A percentile compares a stretch with the other conserved stretches of the same genome.
These are phyloP conservation scores for Starmera amethionina DNA, from an alignment of 805 yeast genomes.

Conservation along the genomic window DNA sequence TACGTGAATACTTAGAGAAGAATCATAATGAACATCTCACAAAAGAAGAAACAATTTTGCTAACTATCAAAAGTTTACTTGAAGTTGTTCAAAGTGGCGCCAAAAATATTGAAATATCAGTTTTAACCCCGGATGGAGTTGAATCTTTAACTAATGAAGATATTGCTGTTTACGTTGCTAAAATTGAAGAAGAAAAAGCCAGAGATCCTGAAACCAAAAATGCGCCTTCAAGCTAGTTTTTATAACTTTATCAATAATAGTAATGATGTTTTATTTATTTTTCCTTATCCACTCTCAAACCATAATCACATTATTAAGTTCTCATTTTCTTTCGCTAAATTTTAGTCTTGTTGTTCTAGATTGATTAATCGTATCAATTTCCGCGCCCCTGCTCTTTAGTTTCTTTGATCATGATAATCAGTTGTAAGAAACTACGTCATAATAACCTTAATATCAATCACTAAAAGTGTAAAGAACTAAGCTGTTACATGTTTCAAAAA, in stretches of 20 bases:
- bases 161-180: slow-evolving; percentile 64
- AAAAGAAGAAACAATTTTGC: slow-evolving; percentile 63
- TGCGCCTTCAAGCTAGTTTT: slow-evolving; percentile 11
- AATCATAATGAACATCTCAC: slow-evolving; percentile 55
- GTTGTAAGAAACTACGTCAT: too few species aligned
- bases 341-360: too few species aligned
- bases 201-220: slow-evolving; percentile 73
- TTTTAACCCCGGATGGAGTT: slow-evolving; percentile 65
- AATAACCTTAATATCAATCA: too few species aligned
- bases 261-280: too few species aligned
- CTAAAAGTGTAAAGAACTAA: too few species aligned
- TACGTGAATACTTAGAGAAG: slow-evolving; percentile 89
- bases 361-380: too few species aligned
- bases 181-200: slow-evolving; percentile 81
- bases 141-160: slow-evolving; percentile 57
- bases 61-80: slow-evolving; percentile 77
- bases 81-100: slow-evolving; percentile 99
- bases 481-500: too few species aligned
- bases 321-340: too few species aligned
- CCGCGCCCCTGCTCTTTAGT: too few species aligned
- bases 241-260: neutral
- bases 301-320: too few species aligned
- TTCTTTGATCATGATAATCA: too few species aligned
- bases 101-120: slow-evolving; percentile 86
- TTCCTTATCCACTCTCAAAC: too few species aligned